phyloP scores from a whole-genome alignment of 768 basidiomycete genomes.

The Trametes elegans region DNA sequence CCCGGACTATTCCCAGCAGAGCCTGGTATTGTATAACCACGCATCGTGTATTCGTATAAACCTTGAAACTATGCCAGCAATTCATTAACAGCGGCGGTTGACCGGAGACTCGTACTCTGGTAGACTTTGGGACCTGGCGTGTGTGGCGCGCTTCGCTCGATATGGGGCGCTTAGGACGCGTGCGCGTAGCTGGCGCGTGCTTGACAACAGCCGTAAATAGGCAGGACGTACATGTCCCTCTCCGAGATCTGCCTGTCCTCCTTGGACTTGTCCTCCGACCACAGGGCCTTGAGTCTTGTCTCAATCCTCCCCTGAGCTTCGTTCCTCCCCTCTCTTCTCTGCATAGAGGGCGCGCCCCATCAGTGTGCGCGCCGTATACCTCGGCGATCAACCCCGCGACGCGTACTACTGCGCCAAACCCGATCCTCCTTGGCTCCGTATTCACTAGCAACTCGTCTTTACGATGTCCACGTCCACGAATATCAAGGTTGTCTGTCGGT shows the following conservation, averaged over 20 bases:
- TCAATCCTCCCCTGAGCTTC: slow-evolving; percentile 8
- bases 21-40: slow-evolving; percentile 8
- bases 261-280: slow-evolving; percentile 3
- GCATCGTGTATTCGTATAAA: slow-evolving; percentile 12
- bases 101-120: not conserved
- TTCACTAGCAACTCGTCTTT: slow-evolving; percentile 29
- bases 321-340: slow-evolving; percentile 10
- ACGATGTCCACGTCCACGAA: slow-evolving; percentile 78
- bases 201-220: slow-evolving; percentile 31
- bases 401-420: slow-evolving; percentile 1
- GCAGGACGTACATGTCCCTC: slow-evolving; percentile 9
- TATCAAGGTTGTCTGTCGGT: slow-evolving; percentile 99
- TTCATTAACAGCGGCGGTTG: too few species aligned
- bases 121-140: not conserved
- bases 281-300: slow-evolving; percentile 9
- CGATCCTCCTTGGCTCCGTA: slow-evolving; percentile 17
- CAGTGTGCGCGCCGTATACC: slow-evolving; percentile 21
- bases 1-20: slow-evolving; percentile 1
- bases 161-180: slow-evolving; percentile 21
- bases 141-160: not conserved
- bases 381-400: slow-evolving; percentile 4
- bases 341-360: slow-evolving; percentile 20
- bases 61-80: not conserved
- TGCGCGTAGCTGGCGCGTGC: slow-evolving; percentile 20
- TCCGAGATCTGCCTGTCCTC: slow-evolving; percentile 6